Evolutionary conservation across 2,329 filamentous ascomycete genomes (phyloP).

Genomic region (Alternaria metachromatica): DNA sequence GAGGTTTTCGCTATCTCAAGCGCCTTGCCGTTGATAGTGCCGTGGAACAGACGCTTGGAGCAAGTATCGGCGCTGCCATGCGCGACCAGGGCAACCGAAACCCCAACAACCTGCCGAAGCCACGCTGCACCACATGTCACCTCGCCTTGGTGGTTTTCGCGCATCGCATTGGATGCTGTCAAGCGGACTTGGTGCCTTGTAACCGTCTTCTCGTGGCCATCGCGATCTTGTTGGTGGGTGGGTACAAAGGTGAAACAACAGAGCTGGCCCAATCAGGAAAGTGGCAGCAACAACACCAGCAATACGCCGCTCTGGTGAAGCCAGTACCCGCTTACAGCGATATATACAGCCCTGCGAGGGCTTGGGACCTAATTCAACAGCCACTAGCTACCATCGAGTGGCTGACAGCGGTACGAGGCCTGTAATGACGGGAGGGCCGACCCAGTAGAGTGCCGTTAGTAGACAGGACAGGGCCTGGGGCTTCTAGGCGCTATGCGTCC

Average conservation of each 20-base stretch:
- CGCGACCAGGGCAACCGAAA: neutral
- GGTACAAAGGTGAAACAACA: conserved; percentile 9
- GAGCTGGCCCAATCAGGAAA: conserved; percentile 18
- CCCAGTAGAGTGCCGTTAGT: conserved; percentile 5
- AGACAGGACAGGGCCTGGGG: conserved; percentile 3
- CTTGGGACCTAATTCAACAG: neutral
- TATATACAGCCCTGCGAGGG: neutral
- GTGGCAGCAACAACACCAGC: conserved; percentile 9
- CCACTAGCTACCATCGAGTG: conserved; percentile 5
- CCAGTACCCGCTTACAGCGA: neutral
- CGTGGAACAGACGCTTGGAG: neutral
- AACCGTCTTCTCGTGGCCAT: neutral
- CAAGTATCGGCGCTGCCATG: neutral
- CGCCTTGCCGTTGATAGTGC: neutral
- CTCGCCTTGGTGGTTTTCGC: neutral
- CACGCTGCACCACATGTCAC: conserved; percentile 5
- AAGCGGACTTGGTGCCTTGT: neutral
- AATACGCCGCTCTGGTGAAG: neutral
- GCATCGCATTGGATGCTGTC: neutral
- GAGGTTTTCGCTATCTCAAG: neutral
- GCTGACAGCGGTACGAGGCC: conserved; percentile 13
- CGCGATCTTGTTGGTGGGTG: conserved; percentile 9
- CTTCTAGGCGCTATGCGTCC: conserved; percentile 8
- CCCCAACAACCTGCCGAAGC: neutral
- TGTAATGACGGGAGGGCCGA: conserved; percentile 10